Conservation (phyloP, 495 filamentous ascomycete genomes). For the Apiosordaria backusii region DNA sequence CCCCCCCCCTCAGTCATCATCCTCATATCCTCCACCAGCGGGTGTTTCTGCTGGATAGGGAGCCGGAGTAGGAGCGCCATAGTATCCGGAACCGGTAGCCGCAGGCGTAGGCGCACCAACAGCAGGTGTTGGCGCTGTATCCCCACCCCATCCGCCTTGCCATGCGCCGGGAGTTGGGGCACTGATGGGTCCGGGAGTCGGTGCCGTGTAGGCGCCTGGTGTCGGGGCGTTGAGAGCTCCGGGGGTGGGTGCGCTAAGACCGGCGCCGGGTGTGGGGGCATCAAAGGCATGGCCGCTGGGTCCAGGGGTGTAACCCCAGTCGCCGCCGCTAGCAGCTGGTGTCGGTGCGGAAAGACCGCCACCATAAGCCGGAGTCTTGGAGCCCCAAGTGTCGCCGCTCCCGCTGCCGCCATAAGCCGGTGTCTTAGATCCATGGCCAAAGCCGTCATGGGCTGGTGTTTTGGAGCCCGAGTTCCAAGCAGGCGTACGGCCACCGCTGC, state of each 20-base stretch:
- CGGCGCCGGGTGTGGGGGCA: conserved; percentile 73
- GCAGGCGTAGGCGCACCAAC: conserved; percentile 72
- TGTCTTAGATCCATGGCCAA: conserved; percentile 71
- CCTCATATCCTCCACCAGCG: conserved; percentile 60
- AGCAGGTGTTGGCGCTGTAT: conserved; percentile 58
- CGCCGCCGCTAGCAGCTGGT: conserved; percentile 49
- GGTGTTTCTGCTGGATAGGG: conserved; percentile 73
- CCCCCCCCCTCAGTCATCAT: conserved; percentile 37
- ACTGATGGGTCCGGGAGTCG: conserved; percentile 61
- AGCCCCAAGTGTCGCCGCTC: conserved; percentile 48
- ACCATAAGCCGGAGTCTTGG: conserved; percentile 72
- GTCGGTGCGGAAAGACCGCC: conserved; percentile 47
- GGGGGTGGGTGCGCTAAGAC: conserved; percentile 67
- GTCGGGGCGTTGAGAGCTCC: conserved; percentile 73
- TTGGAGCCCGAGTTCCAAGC: conserved; percentile 54
- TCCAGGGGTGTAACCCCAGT: conserved; percentile 38
- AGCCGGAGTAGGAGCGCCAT: conserved; percentile 75
- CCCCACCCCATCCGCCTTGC: conserved; percentile 54
- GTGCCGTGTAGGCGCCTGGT: conserved; percentile 66
- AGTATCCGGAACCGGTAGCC: conserved; percentile 49
- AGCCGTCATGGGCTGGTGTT: conserved; percentile 59
- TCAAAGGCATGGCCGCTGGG: conserved; percentile 46
- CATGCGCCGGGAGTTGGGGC: conserved; percentile 72
- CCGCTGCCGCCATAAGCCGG: conserved; percentile 61
- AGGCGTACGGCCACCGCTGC: conserved; percentile 43